These are phyloP conservation scores for Fraxinus sp. DNA, from an alignment of 305 asterid species.

Conservation along the genomic window DNA sequence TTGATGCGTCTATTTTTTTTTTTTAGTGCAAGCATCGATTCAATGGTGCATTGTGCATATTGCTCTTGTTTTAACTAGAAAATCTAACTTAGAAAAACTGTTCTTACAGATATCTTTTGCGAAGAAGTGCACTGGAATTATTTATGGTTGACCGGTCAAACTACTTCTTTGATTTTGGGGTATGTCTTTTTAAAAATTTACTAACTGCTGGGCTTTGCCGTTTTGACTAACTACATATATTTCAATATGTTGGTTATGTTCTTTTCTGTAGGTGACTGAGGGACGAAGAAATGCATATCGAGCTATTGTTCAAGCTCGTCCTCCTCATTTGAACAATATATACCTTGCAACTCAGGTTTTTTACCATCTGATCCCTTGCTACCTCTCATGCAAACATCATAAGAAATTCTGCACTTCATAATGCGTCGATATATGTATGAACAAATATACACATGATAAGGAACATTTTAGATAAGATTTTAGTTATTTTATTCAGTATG, in stretches of 20 bases:
- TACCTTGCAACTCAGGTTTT: slow-evolving; percentile 98
- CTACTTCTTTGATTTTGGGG: slow-evolving; percentile 98
- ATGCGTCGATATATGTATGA: slow-evolving; percentile 19
- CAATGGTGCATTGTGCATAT: slow-evolving; percentile 6
- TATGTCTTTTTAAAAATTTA: slow-evolving; percentile 34
- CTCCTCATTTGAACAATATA: slow-evolving; percentile 92
- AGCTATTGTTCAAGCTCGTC: slow-evolving; percentile 96
- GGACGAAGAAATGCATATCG: slow-evolving; percentile 88
- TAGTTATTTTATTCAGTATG: slow-evolving; percentile 20
- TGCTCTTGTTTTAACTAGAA: slow-evolving; percentile 16
- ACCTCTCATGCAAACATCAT: slow-evolving; percentile 24
- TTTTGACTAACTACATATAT: slow-evolving; percentile 22
- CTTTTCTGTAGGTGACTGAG: slow-evolving; percentile 64
- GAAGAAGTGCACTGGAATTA: slow-evolving; percentile 97
- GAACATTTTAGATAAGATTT: slow-evolving; percentile 20
- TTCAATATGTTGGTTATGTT: slow-evolving; percentile 17
- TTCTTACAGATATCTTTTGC: slow-evolving; percentile 77
- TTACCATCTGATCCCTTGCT: slow-evolving; percentile 26
- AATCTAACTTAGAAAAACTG: slow-evolving; percentile 24
- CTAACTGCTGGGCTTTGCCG: slow-evolving; percentile 25
- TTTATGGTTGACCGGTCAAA: slow-evolving; percentile 98
- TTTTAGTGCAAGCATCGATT: slow-evolving; percentile 12
- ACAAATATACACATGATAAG: slow-evolving; percentile 6
- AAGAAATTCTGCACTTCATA: slow-evolving; percentile 9
- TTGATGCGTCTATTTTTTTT: slow-evolving; percentile 15